Base-by-base conservation (phyloP, 192 early-diverging fungal genomes). In the Backusella sp. region DNA sequence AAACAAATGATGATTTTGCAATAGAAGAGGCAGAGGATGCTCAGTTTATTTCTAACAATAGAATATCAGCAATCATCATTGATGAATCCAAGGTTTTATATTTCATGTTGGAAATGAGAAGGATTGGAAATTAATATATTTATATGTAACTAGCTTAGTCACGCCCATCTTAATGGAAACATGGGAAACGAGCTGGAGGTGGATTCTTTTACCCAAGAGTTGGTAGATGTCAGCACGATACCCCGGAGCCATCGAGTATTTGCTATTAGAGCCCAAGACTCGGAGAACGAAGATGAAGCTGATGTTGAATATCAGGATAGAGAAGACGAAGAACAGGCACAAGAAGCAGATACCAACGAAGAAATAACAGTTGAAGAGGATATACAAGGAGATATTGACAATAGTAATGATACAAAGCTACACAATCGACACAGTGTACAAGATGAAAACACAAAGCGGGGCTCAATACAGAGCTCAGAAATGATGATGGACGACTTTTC, bases 1-100 rank as follows among this genome's bases (percentile, higher is more conserved):
- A n/a, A 21, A 11, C 6, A 4, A 23, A 26, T 4, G 56, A 62
- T 28, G 56, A 62, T 3, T 62, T 62, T 62, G 23, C 17, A 32
- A 15, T 71, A 30, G 23, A 23, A 44, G 70, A 71, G 19, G 70
- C 41, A 49, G 70, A 71, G 15, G 70, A 71, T 44, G 70, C 70
- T 71, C 42, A 71, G 28, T 44, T 30, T 49, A 19, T 71, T 12
- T 71, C 70, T 32, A 39, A 71, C 12, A 23, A 71, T 46, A 36
- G 70, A 49, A 71, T 71, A 71, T 71, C 70, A 30, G 70, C 70
- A 30, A 71, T 71, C 3, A 36, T 71, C 19, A 15, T 71, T 4
- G 70, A 71, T 28, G 36, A 44, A 46, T 44, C 70, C 12, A 44
- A 49, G 39, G 70, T 71, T 71, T 71, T 49, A 46, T 68, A 30